These are phyloP conservation scores for Botrytis deweyae DNA, from an alignment of 2,329 filamentous ascomycete genomes.

Conservation along the genomic window DNA sequence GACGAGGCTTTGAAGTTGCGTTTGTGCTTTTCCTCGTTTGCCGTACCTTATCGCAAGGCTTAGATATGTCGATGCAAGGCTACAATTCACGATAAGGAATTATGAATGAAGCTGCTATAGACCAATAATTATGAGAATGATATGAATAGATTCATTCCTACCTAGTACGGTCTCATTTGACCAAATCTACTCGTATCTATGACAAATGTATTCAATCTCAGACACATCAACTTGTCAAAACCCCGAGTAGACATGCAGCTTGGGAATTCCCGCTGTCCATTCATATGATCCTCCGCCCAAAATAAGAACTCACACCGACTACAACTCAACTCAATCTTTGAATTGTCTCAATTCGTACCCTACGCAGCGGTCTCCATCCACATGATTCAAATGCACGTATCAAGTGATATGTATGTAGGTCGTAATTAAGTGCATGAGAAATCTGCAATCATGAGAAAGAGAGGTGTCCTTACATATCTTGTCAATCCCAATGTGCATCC, in stretches of 20 bases:
- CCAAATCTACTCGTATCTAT: background rate
- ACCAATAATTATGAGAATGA: background rate
- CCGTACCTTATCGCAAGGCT: slow-evolving; percentile 13
- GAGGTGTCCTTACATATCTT: background rate
- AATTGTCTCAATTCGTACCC: background rate
- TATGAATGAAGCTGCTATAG: slow-evolving; percentile 17
- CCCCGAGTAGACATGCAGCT: slow-evolving; percentile 1
- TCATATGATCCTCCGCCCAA: background rate
- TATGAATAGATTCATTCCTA: background rate
- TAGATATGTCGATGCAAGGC: background rate
- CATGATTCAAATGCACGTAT: background rate
- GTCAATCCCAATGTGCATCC: background rate
- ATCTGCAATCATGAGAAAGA: background rate
- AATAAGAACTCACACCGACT: background rate
- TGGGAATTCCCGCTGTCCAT: background rate
- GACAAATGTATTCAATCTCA: background rate
- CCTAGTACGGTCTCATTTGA: background rate
- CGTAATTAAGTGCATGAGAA: background rate
- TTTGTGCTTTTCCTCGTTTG: too few species aligned
- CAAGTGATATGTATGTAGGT: background rate
- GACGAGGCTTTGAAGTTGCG: slow-evolving; percentile 1
- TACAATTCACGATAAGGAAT: slow-evolving; percentile 2
- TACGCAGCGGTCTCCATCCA: background rate
- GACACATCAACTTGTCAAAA: background rate
- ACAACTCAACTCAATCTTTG: background rate